Evolutionary conservation across 805 yeast species (phyloP).

Genomic region (Candida vaughaniae): DNA sequence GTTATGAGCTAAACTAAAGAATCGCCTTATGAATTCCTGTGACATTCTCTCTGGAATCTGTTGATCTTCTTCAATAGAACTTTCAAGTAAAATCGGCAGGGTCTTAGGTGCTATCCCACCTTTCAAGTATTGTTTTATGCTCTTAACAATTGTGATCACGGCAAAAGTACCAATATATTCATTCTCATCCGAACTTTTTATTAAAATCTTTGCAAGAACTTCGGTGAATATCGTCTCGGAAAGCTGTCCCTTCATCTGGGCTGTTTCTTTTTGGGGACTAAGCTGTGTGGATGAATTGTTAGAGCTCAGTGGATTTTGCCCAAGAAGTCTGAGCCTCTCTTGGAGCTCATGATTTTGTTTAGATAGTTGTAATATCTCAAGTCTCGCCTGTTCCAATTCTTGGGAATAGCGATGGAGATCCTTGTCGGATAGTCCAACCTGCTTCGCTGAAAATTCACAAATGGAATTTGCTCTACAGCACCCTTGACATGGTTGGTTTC

Average conservation of each 20-base stretch:
- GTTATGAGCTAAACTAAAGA: slow-evolving; percentile 16
- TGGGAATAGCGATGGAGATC: background rate
- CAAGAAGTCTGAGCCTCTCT: background rate
- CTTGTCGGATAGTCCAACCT: background rate
- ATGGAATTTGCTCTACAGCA: slow-evolving; percentile 1
- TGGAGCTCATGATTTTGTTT: background rate
- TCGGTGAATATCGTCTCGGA: slow-evolving; percentile 11
- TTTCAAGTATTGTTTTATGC: slow-evolving; percentile 8
- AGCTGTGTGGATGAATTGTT: too few relatives aligned
- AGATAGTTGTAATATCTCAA: background rate
- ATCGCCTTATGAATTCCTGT: slow-evolving; percentile 8
- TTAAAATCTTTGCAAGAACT: slow-evolving; percentile 8
- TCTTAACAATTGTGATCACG: slow-evolving; percentile 13
- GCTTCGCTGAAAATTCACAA: background rate
- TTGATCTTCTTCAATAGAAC: background rate
- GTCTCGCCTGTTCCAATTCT: background rate
- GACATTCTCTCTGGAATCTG: slow-evolving; percentile 4
- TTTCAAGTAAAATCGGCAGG: slow-evolving; percentile 7
- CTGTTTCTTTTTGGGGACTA: too few relatives aligned
- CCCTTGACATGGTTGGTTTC: slow-evolving; percentile 5
- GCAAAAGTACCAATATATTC: slow-evolving; percentile 16
- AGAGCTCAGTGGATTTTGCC: too few relatives aligned
- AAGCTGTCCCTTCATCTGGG: too few relatives aligned
- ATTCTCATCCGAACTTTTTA: slow-evolving; percentile 7
- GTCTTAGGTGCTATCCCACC: background rate